Percentiles rank a stretch among this genome's conserved stretches.
These are phyloP conservation scores for Beauveria caledonica DNA, from an alignment of 2,329 filamentous ascomycete genomes.

Conservation along the genomic window DNA sequence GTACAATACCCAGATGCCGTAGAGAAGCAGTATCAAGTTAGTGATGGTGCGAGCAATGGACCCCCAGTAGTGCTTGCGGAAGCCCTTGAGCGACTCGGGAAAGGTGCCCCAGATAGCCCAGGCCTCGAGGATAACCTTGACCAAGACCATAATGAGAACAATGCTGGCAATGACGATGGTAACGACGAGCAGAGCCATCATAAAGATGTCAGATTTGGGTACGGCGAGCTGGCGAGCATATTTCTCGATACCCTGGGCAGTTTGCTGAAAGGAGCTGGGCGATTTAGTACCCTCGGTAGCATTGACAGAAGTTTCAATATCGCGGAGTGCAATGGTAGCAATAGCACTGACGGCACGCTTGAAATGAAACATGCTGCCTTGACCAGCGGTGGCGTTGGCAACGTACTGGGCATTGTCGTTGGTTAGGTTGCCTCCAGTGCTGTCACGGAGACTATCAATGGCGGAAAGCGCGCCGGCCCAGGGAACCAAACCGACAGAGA, in stretches of 20 bases:
- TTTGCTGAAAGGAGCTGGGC: conserved; percentile 30
- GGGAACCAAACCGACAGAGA: conserved; percentile 75
- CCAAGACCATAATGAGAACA: conserved; percentile 74
- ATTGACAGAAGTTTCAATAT: conserved; percentile 39
- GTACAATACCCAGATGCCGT: conserved; percentile 91
- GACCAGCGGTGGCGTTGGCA: conserved; percentile 63
- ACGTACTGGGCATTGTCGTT: conserved; percentile 68
- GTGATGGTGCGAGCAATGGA: conserved; percentile 84
- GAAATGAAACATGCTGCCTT: conserved; percentile 32
- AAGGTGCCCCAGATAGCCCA: conserved; percentile 90
- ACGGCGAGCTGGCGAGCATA: conserved; percentile 80
- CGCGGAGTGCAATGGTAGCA: conserved; percentile 44
- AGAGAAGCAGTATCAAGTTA: conserved; percentile 81
- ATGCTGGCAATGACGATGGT: conserved; percentile 80
- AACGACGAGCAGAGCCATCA: conserved; percentile 86
- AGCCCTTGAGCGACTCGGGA: conserved; percentile 68
- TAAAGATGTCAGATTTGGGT: conserved; percentile 85
- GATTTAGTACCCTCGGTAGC: conserved; percentile 21
- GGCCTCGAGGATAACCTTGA: conserved; percentile 84
- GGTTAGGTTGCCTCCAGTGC: conserved; percentile 81
- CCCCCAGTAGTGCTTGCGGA: conserved; percentile 95
- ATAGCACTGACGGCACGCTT: conserved; percentile 48
- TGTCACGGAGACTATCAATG: conserved; percentile 75
- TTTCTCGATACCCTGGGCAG: conserved; percentile 68
- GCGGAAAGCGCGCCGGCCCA: conserved; percentile 72